phyloP scores from a whole-genome alignment of 2,329 filamentous ascomycete genomes.

The Talaromyces islandicus region DNA sequence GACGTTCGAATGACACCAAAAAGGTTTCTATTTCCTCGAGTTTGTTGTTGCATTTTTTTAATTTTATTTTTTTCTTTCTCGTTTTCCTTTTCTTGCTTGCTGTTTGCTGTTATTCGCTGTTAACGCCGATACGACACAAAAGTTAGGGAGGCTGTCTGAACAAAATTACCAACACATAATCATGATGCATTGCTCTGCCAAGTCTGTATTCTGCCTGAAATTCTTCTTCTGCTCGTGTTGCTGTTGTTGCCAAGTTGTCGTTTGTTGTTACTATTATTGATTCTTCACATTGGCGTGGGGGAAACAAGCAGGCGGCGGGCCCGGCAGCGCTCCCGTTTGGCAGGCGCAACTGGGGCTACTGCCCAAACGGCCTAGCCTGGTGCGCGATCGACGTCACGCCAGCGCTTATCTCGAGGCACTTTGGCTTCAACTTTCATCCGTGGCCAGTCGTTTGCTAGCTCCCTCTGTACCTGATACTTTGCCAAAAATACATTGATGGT shows the following conservation, averaged over 20 bases:
- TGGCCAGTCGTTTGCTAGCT: not conserved
- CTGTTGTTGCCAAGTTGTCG: not conserved
- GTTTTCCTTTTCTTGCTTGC: not conserved
- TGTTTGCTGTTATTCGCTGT: not conserved
- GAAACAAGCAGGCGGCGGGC: not conserved
- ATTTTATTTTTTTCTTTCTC: constrained; percentile 1
- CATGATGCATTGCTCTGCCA: constrained; percentile 2
- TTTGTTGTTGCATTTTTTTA: too few relatives aligned
- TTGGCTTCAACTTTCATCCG: not conserved
- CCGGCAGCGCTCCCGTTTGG: constrained; percentile 3
- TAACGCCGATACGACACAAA: constrained; percentile 11
- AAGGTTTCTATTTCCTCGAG: not conserved
- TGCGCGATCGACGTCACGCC: not conserved
- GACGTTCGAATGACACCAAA: not conserved
- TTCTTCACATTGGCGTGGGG: not conserved
- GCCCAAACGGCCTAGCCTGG: not conserved
- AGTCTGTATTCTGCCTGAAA: not conserved
- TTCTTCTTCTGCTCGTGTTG: not conserved
- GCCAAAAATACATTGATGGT: not conserved
- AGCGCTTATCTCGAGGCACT: not conserved
- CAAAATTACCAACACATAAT: constrained; percentile 5
- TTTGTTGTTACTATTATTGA: not conserved
- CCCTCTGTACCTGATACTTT: not conserved
- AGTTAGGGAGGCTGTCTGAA: constrained; percentile 15
- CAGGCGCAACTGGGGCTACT: not conserved